Percentiles rank a stretch among this genome's conserved stretches.
phyloP scores from a whole-genome alignment of 768 basidiomycete genomes.

The Pleurotus platypus region DNA sequence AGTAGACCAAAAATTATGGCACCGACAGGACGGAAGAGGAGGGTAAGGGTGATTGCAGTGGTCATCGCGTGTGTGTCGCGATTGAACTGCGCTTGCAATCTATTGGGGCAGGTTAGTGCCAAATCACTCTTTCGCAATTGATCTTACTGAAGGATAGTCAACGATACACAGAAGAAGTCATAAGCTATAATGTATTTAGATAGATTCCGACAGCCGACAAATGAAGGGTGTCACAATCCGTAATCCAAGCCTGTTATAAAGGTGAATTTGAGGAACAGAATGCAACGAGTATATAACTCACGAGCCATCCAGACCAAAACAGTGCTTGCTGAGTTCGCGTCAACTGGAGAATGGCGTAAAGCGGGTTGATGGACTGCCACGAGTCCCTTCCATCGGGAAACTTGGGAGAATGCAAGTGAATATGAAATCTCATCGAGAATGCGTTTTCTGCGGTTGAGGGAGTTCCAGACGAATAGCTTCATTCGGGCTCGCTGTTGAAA shows the following conservation, averaged over 20 bases:
- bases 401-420: neutral
- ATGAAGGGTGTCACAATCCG: slow-evolving; percentile 5
- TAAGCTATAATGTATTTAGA: slow-evolving; percentile 32
- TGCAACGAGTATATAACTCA: slow-evolving; percentile 1
- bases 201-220: no score
- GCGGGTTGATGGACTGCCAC: slow-evolving; percentile 8
- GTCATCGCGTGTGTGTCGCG: slow-evolving; percentile 22
- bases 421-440: neutral
- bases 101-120: neutral
- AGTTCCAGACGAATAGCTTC: neutral
- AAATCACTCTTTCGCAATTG: neutral
- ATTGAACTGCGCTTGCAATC: slow-evolving; percentile 9
- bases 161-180: slow-evolving; percentile 65
- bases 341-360: slow-evolving; percentile 15
- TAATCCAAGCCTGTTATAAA: slow-evolving; percentile 7
- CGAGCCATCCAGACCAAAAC: slow-evolving; percentile 38
- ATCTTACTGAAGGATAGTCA: slow-evolving; percentile 22
- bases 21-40: slow-evolving; percentile 63
- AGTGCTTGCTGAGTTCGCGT: slow-evolving; percentile 36
- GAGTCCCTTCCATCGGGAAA: neutral
- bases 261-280: neutral
- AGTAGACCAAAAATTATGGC: slow-evolving; percentile 26
- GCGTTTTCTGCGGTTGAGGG: neutral
- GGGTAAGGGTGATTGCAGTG: slow-evolving; percentile 66
- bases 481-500: no score